These are phyloP conservation scores for Elsinoe ampelina DNA, from an alignment of 2,329 filamentous ascomycete genomes.

Conservation along the genomic window DNA sequence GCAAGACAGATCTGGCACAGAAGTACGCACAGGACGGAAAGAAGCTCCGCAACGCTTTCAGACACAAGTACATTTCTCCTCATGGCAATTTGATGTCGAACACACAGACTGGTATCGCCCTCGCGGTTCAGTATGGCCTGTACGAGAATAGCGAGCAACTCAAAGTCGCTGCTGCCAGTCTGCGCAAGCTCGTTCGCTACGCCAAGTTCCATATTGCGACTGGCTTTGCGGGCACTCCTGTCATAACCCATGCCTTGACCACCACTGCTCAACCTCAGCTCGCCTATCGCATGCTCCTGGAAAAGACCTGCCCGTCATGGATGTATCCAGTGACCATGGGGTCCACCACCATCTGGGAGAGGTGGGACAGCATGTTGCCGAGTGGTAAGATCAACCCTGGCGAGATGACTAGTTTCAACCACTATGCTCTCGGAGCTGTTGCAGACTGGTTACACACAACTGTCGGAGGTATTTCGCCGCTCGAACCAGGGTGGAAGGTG, in stretches of 20 bases:
- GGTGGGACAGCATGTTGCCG: conserved; percentile 41
- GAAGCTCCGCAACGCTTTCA: conserved; percentile 23
- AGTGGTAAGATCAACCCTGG: conserved; percentile 39
- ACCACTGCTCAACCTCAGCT: conserved; percentile 16
- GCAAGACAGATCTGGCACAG: conserved; percentile 18
- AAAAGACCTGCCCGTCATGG: conserved; percentile 40
- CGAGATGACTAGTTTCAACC: conserved; percentile 43
- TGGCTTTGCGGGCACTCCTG: conserved; percentile 52
- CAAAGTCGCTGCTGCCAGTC: conserved; percentile 19
- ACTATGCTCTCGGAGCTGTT: conserved; percentile 43
- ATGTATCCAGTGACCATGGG: conserved; percentile 40
- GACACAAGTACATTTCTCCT: conserved; percentile 23
- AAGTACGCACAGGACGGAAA: conserved; percentile 20
- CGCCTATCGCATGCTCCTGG: conserved; percentile 41
- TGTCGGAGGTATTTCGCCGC: conserved; percentile 35
- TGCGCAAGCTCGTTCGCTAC: conserved; percentile 19
- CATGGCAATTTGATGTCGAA: conserved; percentile 24
- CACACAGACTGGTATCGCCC: conserved; percentile 27
- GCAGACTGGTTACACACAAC: conserved; percentile 40
- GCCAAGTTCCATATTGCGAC: conserved; percentile 26
- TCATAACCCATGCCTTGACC: conserved; percentile 16
- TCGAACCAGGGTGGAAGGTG: conserved; percentile 35
- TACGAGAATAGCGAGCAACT: conserved; percentile 17
- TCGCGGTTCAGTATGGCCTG: conserved; percentile 24
- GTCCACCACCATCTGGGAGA: conserved; percentile 44